Conservation (phyloP, 192 early-diverging fungal species). For the Cetraspora pellucida region DNA sequence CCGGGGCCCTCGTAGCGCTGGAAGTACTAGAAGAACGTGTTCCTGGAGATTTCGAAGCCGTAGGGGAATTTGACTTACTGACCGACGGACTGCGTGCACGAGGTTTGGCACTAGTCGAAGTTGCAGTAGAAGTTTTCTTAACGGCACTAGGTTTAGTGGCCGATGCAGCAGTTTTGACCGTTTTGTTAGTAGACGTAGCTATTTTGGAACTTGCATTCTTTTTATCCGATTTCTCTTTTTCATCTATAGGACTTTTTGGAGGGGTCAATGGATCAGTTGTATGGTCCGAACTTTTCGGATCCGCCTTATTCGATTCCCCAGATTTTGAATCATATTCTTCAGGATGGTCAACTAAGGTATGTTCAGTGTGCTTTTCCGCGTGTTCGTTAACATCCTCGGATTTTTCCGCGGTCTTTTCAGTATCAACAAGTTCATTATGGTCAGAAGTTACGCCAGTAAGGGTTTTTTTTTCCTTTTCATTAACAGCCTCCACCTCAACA, state of each 20-base stretch:
- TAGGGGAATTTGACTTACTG: background rate
- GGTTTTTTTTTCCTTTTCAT: background rate
- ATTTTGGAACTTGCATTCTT: background rate
- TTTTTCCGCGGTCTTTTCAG: background rate
- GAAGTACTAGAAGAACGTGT: conserved; percentile 19
- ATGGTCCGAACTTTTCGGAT: background rate
- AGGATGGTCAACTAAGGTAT: background rate
- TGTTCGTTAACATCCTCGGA: background rate
- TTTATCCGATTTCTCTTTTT: background rate
- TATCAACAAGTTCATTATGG: background rate
- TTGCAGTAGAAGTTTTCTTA: background rate
- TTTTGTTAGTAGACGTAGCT: background rate
- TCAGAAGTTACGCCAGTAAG: background rate
- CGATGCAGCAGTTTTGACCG: background rate
- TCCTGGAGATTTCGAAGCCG: background rate
- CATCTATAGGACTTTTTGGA: conserved; percentile 31
- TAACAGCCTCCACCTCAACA: background rate
- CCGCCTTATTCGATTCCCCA: conserved; percentile 4
- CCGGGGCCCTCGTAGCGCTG: background rate
- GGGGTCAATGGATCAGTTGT: conserved; percentile 20
- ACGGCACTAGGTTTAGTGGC: background rate
- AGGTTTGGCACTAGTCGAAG: background rate
- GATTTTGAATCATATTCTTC: conserved; percentile 12
- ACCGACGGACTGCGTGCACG: conserved; percentile 22
- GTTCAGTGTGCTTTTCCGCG: background rate